These are phyloP conservation scores for Aureobasidium sp. DNA, from an alignment of 2,329 filamentous ascomycete species.

Conservation along the genomic window DNA sequence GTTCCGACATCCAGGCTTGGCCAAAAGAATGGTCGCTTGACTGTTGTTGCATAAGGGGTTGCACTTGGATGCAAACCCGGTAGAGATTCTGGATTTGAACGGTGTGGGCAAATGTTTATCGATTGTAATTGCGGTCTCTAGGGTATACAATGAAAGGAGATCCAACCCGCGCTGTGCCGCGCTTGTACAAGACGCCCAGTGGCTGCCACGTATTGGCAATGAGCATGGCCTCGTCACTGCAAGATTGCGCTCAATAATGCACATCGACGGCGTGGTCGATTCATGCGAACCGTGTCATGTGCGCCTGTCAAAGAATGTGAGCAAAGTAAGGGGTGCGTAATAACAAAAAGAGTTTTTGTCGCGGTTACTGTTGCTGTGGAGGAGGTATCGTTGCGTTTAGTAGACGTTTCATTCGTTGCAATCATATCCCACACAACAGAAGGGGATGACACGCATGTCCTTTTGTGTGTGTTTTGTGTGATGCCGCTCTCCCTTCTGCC, in stretches of 20 bases:
- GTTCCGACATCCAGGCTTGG: slow-evolving; percentile 7
- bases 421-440: slow-evolving; percentile 5
- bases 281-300: slow-evolving; percentile 10
- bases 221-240: slow-evolving; percentile 3
- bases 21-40: background rate
- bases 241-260: slow-evolving; percentile 1
- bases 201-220: slow-evolving; percentile 12
- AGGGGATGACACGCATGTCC: slow-evolving; percentile 9
- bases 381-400: slow-evolving; percentile 3
- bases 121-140: slow-evolving; percentile 1
- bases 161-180: background rate
- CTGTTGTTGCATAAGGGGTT: slow-evolving; percentile 14
- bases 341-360: slow-evolving; percentile 4
- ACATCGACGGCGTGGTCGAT: background rate
- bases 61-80: slow-evolving; percentile 2
- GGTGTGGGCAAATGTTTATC: slow-evolving; percentile 1
- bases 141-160: background rate
- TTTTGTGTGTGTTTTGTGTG: background rate
- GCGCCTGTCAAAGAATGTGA: slow-evolving; percentile 5
- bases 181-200: background rate
- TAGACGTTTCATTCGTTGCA: slow-evolving; percentile 13
- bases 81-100: slow-evolving; percentile 14
- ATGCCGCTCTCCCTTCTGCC: background rate
- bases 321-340: slow-evolving; percentile 3
- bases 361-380: slow-evolving; percentile 10